Base-by-base conservation (phyloP, 805 yeast species). In the Saccharomyces paradoxus region DNA sequence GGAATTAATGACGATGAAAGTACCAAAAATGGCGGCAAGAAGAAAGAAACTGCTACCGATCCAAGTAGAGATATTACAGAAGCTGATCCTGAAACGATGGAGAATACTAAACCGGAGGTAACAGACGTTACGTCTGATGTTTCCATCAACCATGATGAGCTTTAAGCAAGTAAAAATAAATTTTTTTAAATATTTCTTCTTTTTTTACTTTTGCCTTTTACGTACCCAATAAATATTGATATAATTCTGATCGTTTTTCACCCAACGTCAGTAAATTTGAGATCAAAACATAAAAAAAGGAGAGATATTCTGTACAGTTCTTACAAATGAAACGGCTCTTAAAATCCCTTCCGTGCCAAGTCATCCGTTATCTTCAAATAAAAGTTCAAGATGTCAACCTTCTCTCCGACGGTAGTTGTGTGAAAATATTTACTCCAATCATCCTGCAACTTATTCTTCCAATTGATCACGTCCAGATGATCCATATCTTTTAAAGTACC, bases 401-500 rank as follows among this genome's bases (percentile, higher is more conserved):
- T 71, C 1, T 64, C 44, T 17, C 24, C 75, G 73, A 52, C 71
- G 44, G 57, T 27, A 32, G 46, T 55, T n/a, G 49, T 53, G 22
- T 47, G 55, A 31, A 58, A 32, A n/a, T 55, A 30, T 9, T 53
- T 55, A n/a, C 56, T 54, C 13, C 63, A 41, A 48, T 63, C 68
- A 54, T 62, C 75, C 55, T 80, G 77, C 2, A 79, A 55, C 2
- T 75, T 65, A 61, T 83, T 85, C 50, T 84, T 79, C 95, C 96
- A 86, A 65, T 90, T 91, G 50, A 90, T 88, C 56, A 89, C 72
- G 67, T 91, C 96, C 56, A 89, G 73, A 70, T 90, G 97, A 69
- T 90, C 96, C 2, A 86, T 89, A 58, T 83, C 78, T 46, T 81
- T 81, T 37, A 91, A 67, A 0, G 94, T 87, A 0, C 97, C 97